Evolutionary conservation across 192 early-diverging fungal genomes (phyloP), one percentile per base, ranked within the genome.

Genomic region (Coemansia sp.): DNA sequence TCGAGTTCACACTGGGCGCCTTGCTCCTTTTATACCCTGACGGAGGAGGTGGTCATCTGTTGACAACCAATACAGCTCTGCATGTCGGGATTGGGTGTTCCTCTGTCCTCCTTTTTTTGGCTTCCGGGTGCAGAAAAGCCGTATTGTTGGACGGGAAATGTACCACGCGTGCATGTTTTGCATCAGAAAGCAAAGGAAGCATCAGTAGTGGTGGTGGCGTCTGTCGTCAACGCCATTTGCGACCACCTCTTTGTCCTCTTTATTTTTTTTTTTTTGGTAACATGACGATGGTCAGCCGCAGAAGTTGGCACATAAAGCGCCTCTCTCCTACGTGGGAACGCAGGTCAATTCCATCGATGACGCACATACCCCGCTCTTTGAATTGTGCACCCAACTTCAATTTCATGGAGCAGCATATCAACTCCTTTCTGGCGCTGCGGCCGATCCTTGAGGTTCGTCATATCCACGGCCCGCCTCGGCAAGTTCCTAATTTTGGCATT

Each of bases 131-230:
- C 30, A 32, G 55, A 32, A 33, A 58, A n/a, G 55, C 55, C 55
- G 30, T 32, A 58, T 58, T 58, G 55, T 35, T 33, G 55, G 17
- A 32, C 30, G 8, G 23, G 50, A 23, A 7, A 26, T 26, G 26
- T 3, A 53, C 50, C 50, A 53, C 50, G 50, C 50, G 50, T 26
- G 50, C 55, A 33, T 33, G 28, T 16, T 33, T 58, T 32, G 30
- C 55, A 58, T 35, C 11, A 33, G 55, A 58, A 32, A n/a, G 55
- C 13, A 58, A 58, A n/a, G 55, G 55, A 58, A 58, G 35, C 55
- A 35, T 32, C 17, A 35, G 30, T 58, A 5, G 47, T 19, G 30
- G 53, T 30, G 32, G 53, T 28, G 55, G 55, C 55, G 55, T 14
- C 55, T 33, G 55, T 58, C 28, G 32, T 33, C 55, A 58, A 30